Evolutionary conservation across 192 early-diverging fungal genomes (phyloP).

Genomic region (Mortierella alpina): DNA sequence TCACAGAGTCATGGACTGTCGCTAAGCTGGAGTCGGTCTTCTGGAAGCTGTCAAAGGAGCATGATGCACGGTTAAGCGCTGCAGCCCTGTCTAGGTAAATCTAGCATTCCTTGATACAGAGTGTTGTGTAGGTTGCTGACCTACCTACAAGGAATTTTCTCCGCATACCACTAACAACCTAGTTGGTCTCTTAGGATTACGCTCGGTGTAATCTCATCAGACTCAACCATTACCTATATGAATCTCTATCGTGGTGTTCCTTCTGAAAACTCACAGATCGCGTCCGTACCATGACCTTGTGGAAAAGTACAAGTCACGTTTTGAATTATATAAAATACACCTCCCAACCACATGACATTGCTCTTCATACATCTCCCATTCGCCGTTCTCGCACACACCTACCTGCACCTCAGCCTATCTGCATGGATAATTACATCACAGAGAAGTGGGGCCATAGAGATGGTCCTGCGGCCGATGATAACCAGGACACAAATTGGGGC

Average conservation of each 20-base stretch:
- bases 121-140: too few relatives aligned
- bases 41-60: constrained; percentile 3
- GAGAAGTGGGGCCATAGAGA: constrained; percentile 9
- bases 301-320: not conserved
- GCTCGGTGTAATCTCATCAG: constrained; percentile 19
- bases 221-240: constrained; percentile 42
- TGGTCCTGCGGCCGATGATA: not conserved
- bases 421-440: constrained; percentile 7
- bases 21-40: constrained; percentile 25
- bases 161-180: not conserved
- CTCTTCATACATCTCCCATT: not conserved
- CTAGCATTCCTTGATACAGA: not conserved
- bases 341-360: not conserved
- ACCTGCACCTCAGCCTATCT: not conserved
- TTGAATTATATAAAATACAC: too few relatives aligned
- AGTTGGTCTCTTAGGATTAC: constrained; percentile 16
- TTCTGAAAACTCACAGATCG: not conserved
- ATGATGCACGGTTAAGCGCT: constrained; percentile 19
- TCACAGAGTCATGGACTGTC: constrained; percentile 29
- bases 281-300: too few relatives aligned
- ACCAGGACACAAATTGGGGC: not conserved
- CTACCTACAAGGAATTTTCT: constrained; percentile 1
- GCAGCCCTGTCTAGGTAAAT: constrained; percentile 20
- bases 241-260: constrained; percentile 20
- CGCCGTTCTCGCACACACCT: not conserved